These are phyloP conservation scores for Micromonas commoda DNA, from an alignment of 139 green algal genomes.

Conservation along the genomic window DNA sequence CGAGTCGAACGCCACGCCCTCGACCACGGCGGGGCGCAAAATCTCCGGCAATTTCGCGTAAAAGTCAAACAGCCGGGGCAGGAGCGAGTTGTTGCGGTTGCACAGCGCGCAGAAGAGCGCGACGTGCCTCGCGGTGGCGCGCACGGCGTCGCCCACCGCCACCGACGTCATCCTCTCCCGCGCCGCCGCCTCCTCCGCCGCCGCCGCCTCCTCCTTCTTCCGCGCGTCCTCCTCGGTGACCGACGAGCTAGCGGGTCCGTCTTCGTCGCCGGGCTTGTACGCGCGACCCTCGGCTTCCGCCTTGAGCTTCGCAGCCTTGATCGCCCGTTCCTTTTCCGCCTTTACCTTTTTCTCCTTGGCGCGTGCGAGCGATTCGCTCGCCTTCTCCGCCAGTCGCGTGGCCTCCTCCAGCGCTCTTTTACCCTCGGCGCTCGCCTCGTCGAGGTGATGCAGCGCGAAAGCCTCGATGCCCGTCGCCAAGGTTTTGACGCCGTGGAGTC, in stretches of 20 bases:
- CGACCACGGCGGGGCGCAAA: neutral
- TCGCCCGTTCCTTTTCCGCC: neutral
- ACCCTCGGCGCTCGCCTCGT: neutral
- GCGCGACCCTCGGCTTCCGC: neutral
- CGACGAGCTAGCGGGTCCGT: no score
- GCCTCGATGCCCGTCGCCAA: conserved; percentile 1
- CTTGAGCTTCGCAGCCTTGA: neutral
- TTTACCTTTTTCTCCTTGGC: neutral
- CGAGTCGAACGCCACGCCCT: neutral
- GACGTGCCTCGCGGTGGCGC: neutral
- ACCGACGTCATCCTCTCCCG: neutral
- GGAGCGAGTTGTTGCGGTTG: neutral
- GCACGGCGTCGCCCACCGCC: neutral
- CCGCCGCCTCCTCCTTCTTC: neutral
- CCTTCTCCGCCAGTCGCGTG: neutral
- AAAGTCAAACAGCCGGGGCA: neutral
- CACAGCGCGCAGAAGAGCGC: conserved; percentile 12
- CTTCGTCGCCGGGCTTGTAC: neutral
- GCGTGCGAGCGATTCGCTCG: neutral
- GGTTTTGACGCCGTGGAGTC: neutral
- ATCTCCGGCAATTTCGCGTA: neutral
- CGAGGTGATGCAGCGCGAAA: neutral
- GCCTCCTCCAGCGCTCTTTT: neutral
- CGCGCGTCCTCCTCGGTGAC: neutral
- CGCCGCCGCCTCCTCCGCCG: neutral